phyloP scores from a whole-genome alignment of 2,329 filamentous ascomycete species.

The Aspergillus novofumigatus region DNA sequence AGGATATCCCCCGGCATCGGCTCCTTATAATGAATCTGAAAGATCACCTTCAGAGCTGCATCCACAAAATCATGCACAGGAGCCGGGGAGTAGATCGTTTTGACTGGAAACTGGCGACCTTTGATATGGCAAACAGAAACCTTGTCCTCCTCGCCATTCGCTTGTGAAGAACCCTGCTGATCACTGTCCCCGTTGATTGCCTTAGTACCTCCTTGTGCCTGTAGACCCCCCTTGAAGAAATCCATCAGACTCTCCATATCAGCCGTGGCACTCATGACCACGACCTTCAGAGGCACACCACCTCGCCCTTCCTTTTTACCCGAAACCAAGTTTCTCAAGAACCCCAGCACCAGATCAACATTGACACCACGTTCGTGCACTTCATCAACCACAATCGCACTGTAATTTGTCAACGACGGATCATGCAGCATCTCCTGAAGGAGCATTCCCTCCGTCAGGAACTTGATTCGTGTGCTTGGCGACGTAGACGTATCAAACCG shows the following conservation, averaged over 20 bases:
- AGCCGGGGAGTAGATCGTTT: slow-evolving; percentile 67
- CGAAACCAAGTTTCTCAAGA: slow-evolving; percentile 72
- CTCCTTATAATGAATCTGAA: slow-evolving; percentile 81
- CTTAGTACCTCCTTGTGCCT: slow-evolving; percentile 1
- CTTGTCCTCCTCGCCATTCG: slow-evolving; percentile 26
- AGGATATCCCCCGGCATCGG: slow-evolving; percentile 91
- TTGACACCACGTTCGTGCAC: slow-evolving; percentile 95
- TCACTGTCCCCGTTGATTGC: slow-evolving; percentile 2
- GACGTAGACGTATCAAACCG: slow-evolving; percentile 86
- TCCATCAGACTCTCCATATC: slow-evolving; percentile 72
- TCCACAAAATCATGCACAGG: slow-evolving; percentile 80
- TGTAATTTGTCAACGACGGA: slow-evolving; percentile 77
- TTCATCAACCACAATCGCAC: slow-evolving; percentile 87
- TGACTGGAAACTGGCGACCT: slow-evolving; percentile 82
- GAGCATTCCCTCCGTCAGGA: slow-evolving; percentile 92
- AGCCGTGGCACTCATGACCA: slow-evolving; percentile 96
- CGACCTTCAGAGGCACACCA: slow-evolving; percentile 74
- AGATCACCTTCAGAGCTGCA: slow-evolving; percentile 72
- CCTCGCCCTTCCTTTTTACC: slow-evolving; percentile 58
- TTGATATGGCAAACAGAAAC: slow-evolving; percentile 65
- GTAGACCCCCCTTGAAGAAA: slow-evolving; percentile 60
- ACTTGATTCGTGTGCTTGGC: slow-evolving; percentile 83
- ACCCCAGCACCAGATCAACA: slow-evolving; percentile 85
- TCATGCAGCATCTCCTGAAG: slow-evolving; percentile 90
- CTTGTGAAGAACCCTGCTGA: slow-evolving; percentile 6